Percentiles rank a stretch among this genome's conserved stretches.
Evolutionary conservation across 768 basidiomycete genomes (phyloP).

Genomic region (Trametes villosa): DNA sequence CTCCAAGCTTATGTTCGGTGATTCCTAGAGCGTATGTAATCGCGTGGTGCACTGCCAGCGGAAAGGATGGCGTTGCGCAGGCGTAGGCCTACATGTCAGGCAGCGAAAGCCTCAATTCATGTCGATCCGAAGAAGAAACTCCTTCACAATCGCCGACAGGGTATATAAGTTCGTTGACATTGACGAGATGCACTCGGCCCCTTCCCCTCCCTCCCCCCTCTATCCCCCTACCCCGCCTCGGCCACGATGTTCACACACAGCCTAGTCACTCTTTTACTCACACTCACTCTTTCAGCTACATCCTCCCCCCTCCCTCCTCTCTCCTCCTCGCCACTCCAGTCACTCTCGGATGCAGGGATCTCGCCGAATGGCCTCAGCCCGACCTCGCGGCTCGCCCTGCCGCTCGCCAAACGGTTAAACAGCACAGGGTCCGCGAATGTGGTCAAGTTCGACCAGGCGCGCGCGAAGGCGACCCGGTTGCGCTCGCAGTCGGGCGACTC

Average conservation of each 20-base stretch:
- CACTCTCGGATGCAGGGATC: not conserved
- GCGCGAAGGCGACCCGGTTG: constrained; percentile 18
- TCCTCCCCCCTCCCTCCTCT: not conserved
- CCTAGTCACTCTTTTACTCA: constrained; percentile 22
- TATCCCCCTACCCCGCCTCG: not conserved
- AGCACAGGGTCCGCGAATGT: constrained; percentile 22
- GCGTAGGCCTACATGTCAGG: too few relatives aligned
- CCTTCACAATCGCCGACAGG: not conserved
- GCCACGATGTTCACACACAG: constrained; percentile 8
- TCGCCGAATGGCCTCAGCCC: not conserved
- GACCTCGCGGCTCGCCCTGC: constrained; percentile 9
- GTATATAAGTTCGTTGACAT: not conserved
- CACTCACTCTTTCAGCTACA: constrained; percentile 1
- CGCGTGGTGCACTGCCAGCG: too few relatives aligned
- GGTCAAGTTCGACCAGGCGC: constrained; percentile 27
- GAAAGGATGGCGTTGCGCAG: too few relatives aligned
- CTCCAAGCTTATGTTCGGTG: too few relatives aligned
- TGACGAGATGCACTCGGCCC: not conserved
- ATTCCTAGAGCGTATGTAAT: too few relatives aligned
- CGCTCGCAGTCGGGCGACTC: constrained; percentile 31
- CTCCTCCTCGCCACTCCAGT: not conserved
- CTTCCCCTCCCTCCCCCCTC: not conserved
- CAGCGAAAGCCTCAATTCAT: too few relatives aligned
- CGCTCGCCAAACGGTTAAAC: constrained; percentile 25
- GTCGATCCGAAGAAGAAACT: not conserved